A percentile compares a stretch with the other conserved stretches of the same genome.
Evolutionary conservation across 805 yeast genomes (phyloP).

Genomic region (Lipomyces lipofer): DNA sequence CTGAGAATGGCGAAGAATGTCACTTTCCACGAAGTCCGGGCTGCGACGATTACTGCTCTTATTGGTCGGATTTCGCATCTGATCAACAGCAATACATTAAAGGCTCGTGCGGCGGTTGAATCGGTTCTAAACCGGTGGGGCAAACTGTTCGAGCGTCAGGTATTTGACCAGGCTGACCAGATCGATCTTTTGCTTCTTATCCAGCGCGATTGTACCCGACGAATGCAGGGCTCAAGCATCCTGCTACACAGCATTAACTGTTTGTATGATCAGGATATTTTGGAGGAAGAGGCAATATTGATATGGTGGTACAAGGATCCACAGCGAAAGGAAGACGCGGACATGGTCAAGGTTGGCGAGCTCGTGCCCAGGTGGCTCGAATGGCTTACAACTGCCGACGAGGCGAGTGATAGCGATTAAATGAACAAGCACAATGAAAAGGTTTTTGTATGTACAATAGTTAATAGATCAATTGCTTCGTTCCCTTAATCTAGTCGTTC

Average conservation of each 20-base stretch:
- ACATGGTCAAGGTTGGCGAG: slow-evolving; percentile 49
- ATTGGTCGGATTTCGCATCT: slow-evolving; percentile 68
- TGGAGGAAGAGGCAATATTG: slow-evolving; percentile 77
- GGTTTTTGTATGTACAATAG: too few species aligned
- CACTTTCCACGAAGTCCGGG: slow-evolving; percentile 86
- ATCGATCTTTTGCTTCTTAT: slow-evolving; percentile 58
- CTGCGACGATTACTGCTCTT: slow-evolving; percentile 75
- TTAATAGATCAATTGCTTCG: too few species aligned
- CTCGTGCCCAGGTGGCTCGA: slow-evolving; percentile 74
- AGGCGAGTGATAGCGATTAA: slow-evolving; percentile 58
- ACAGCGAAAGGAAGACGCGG: slow-evolving; percentile 45
- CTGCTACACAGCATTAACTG: slow-evolving; percentile 54
- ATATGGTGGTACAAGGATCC: slow-evolving; percentile 72
- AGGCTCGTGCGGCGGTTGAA: slow-evolving; percentile 70
- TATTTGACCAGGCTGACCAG: slow-evolving; percentile 77
- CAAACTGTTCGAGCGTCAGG: slow-evolving; percentile 76
- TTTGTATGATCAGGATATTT: slow-evolving; percentile 77
- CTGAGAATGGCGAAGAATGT: slow-evolving; percentile 97
- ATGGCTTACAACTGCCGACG: slow-evolving; percentile 83
- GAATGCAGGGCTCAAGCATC: slow-evolving; percentile 47
- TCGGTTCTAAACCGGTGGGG: slow-evolving; percentile 84
- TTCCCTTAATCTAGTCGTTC: too few species aligned
- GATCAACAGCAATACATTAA: slow-evolving; percentile 73
- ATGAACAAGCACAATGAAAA: too few species aligned
- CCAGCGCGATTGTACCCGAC: slow-evolving; percentile 50